Base-by-base conservation (phyloP, 768 basidiomycete genomes). In the Chalciporus piperatus region DNA sequence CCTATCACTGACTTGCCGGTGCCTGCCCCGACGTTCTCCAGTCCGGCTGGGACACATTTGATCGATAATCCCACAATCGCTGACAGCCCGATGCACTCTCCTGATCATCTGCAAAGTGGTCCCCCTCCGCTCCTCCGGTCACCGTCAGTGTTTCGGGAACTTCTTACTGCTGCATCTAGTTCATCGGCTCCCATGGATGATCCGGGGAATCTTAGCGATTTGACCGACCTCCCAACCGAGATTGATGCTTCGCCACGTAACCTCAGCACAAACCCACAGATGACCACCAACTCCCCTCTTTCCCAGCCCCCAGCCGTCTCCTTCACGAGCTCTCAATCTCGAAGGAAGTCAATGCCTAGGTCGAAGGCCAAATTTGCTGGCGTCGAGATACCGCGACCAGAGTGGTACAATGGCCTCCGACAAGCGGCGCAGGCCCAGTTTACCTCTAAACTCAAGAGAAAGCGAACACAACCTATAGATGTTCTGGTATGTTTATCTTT, bases 171-270 rank as follows among this genome's bases (percentile, higher is more conserved):
- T 25, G n/a, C 20, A 38, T 46, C 52, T 30, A 28, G 45, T 51
- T 38, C 42, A 14, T 51, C 14, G 27, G 13, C 28, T n/a, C 10
- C 9, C 23, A 13, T 16, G n/a, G 59, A 64, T 20, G 54, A 61
- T 44, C 14, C 44, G 2, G 56, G 42, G 23, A 46, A 52, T 37
- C 45, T 64, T 14, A 70, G 67, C 30, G 65, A 64, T 19, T 50
- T 71, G 50, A 68, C 69, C 6, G 69, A 69, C 17, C 61, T 70
- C 23, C 50, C 60, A 48, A 58, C 62, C 17, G 67, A 68, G 17
- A 9, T 45, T 23, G 52, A 47, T 39, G 61, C 57, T 20, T 44
- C 66, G 16, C 44, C 58, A 22, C 43, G 17, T 11, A 43, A 47
- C 38, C 38, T 40, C 14, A 14, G 16, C n/a, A 19, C 20, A n/a